Base-by-base conservation (phyloP, 352 stramenopile genomes). In the Discostella stelligera region DNA sequence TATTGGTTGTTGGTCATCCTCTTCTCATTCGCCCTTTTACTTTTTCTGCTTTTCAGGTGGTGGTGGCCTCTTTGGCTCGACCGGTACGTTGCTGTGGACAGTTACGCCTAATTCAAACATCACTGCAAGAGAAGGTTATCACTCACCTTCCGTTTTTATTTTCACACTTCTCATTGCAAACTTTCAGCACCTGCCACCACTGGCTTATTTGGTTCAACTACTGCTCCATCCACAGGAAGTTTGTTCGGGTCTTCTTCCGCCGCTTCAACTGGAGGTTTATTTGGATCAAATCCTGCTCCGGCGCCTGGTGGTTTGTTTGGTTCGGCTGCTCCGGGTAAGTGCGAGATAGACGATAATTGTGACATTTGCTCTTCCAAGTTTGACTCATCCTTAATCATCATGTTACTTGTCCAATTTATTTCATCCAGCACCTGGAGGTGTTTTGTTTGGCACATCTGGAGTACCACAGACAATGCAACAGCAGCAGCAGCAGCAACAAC, bases 371-470 rank as follows among this genome's bases (percentile, higher is more conserved):
- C 13, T 30, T 23, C 2, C 16, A 65, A 3, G 18, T 50, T 20
- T 14, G 55, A 63, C 9, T 16, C 10, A 21, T 30, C 23, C 18
- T 16, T 11, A 1, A 23, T 64, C 6, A 64, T 52, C 0, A 37
- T 39, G 14, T 39, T 25, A 55, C 39, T 25, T 41, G 27, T 11
- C 41, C 27, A 18, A 10, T 66, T 39, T 55, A 41, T 53, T 48
- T 23, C 59, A 4, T 18, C 58, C 70, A 46, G 52, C 76, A 16
- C 10, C 41, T 6, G 68, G 68, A 44, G 52, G 56, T 23, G 41
- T 27, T 46, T 58, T 66, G 6, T 89, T 87, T 73, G 76, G 77
- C 14, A n/a, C 71, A 21, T 21, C 83, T 49, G 37, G 23, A 23
- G 18, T 55, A 41, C 27, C 75, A 48, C 59, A 52, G n/a, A 30